phyloP scores from a whole-genome alignment of 129 eudicot species.

The sunflower (Helianthus annuus) region DNA sequence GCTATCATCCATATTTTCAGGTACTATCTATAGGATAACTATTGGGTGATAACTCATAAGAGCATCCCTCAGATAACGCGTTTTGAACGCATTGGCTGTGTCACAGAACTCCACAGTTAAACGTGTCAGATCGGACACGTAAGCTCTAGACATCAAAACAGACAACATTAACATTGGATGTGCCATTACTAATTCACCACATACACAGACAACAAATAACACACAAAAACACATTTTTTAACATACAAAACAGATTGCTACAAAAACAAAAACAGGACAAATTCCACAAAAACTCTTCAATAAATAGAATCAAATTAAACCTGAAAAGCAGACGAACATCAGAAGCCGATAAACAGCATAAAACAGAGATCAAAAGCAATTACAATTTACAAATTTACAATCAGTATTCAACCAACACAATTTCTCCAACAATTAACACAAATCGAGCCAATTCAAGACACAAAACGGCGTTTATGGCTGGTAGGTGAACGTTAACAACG shows the following conservation, averaged over 20 bases:
- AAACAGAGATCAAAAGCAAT: background rate
- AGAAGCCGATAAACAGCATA: background rate
- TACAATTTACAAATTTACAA: background rate
- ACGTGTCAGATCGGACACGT: no score
- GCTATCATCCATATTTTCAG: conserved; percentile 16
- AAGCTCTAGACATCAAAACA: no score
- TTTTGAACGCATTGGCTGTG: no score
- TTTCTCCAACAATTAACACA: background rate
- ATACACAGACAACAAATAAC: background rate
- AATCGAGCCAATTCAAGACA: background rate
- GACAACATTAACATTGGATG: no score
- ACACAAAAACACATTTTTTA: background rate
- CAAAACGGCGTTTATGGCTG: conserved; percentile 6
- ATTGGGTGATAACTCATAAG: no score
- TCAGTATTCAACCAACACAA: background rate
- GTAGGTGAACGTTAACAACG: conserved; percentile 16
- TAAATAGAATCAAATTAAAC: background rate
- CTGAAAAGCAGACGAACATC: background rate
- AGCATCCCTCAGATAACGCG: no score
- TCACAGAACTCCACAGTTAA: no score
- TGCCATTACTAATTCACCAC: background rate
- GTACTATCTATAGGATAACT: no score
- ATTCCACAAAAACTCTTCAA: background rate
- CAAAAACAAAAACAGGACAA: background rate
- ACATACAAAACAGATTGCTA: background rate